A percentile compares a stretch with the other conserved stretches of the same genome.
Evolutionary conservation across 129 eudicot genomes (phyloP).

Genomic region (Scalesia atractyloides): DNA sequence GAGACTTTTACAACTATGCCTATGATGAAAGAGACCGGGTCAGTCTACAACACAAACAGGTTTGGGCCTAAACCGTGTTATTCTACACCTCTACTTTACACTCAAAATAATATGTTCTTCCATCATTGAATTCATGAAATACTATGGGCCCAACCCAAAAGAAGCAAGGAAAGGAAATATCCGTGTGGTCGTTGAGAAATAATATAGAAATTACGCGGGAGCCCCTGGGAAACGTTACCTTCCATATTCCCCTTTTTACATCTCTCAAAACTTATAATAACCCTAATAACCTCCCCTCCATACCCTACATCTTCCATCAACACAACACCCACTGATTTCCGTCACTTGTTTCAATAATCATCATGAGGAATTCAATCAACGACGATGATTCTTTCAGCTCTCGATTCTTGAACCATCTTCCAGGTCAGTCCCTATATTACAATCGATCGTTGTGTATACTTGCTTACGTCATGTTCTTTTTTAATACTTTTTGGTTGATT

Average conservation of each 20-base stretch:
- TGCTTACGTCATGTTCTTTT: background rate
- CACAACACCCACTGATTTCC: background rate
- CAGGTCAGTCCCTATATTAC: conserved; percentile 18
- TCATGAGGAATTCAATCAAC: conserved; percentile 33
- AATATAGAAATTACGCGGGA: conserved; percentile 44
- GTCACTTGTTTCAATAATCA: background rate
- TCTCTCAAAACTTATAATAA: conserved; percentile 4
- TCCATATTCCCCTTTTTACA: conserved; percentile 10
- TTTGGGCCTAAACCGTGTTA: too few species aligned
- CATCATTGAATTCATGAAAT: background rate
- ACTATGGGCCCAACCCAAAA: background rate
- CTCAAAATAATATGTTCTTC: too few species aligned
- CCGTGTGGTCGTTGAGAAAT: conserved; percentile 12
- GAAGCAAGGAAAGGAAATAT: background rate
- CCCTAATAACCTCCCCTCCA: background rate
- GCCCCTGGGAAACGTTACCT: conserved; percentile 36
- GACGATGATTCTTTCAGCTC: conserved; percentile 35
- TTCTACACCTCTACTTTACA: too few species aligned
- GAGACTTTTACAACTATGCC: too few species aligned
- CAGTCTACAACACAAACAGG: too few species aligned
- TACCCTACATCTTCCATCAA: background rate
- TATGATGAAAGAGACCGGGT: too few species aligned
- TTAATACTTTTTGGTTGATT: conserved; percentile 23
- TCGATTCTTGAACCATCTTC: conserved; percentile 31
- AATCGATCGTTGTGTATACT: conserved; percentile 1